These are phyloP conservation scores for Fraxinus quadrangulata DNA, from an alignment of 257 asterid genomes.

Conservation along the genomic window DNA sequence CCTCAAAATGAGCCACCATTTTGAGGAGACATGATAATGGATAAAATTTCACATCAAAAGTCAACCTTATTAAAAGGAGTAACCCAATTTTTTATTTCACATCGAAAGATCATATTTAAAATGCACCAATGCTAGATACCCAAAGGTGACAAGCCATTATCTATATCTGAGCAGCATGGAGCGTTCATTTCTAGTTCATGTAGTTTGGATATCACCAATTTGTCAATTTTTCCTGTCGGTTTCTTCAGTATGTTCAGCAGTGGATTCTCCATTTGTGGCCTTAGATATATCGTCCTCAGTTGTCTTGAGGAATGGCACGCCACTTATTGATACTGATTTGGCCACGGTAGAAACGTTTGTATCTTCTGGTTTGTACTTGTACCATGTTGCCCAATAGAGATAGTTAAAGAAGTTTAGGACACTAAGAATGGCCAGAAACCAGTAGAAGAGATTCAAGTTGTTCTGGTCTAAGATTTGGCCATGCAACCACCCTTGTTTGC, in stretches of 20 bases:
- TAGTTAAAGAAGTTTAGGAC: slow-evolving; percentile 60
- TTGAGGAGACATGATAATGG: too few relatives aligned
- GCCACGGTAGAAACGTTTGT: not conserved
- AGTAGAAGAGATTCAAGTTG: slow-evolving; percentile 56
- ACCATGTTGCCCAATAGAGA: slow-evolving; percentile 67
- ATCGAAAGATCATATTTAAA: not conserved
- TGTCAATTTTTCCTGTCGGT: not conserved
- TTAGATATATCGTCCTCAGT: slow-evolving; percentile 10
- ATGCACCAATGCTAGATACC: not conserved
- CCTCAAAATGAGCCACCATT: too few relatives aligned
- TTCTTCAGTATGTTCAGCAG: not conserved
- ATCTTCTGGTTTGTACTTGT: slow-evolving; percentile 49
- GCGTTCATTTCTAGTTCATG: not conserved
- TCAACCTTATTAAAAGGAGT: too few relatives aligned
- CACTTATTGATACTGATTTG: slow-evolving; percentile 28
- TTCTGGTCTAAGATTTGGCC: slow-evolving; percentile 52
- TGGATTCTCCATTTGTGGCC: slow-evolving; percentile 10
- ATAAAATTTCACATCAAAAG: too few relatives aligned
- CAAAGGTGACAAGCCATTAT: not conserved
- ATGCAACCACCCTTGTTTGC: slow-evolving; percentile 57
- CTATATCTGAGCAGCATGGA: not conserved
- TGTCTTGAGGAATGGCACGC: slow-evolving; percentile 37
- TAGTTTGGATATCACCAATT: not conserved
- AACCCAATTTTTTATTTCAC: too few relatives aligned
- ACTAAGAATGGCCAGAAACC: slow-evolving; percentile 64